Base-by-base conservation (phyloP, 768 basidiomycete genomes). In the Tephrocybe sp. region DNA sequence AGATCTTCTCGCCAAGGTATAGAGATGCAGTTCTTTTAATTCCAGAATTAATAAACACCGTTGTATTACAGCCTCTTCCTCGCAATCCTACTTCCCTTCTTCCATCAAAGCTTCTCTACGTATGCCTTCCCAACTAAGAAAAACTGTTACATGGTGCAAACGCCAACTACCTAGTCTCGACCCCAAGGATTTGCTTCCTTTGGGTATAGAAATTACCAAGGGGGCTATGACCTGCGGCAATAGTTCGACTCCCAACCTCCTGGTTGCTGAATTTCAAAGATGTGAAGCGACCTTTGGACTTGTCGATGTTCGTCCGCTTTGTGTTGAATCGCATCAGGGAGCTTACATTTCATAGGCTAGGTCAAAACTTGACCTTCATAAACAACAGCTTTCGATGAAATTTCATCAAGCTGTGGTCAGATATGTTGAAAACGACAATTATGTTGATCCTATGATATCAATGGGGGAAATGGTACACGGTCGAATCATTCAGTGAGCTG, bases 191-290 rank as follows among this genome's bases (percentile, higher is more conserved):
- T 68, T 94, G n/a, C 70, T 97, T 6, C 95, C 95, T 2, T 64
- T 97, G 50, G 89, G 91, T 21, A 75, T 97, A 45, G 79, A 83
- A 52, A 73, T 87, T n/a, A 71, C 73, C 27, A 91, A 85, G 45
- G 91, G 91, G 21, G 88, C 88, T 15, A 81, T 98, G 40, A 80
- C 88, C 16, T 77, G 86, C 16, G 95, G 95, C 10, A 97, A 94
- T 68, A 69, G 79, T 18, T 90, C 94, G 0, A 97, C 92, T 0
- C 86, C 88, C 0, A 86, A 74, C 58, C 69, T 97, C 4, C 75
- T 95, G 33, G 83, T 97, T 21, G 80, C 82, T 0, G 90, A 93
- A 61, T 97, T 94, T 57, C 74, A 79, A 47, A 72, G 73, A n/a
- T 84, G 83, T 1, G 73, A 83, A 36, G 95, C 94, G 21, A 88